These are phyloP conservation scores for Cutaneotrichosporon sp. DNA, from an alignment of 1,284 basidiomycete genomes.

Conservation along the genomic window DNA sequence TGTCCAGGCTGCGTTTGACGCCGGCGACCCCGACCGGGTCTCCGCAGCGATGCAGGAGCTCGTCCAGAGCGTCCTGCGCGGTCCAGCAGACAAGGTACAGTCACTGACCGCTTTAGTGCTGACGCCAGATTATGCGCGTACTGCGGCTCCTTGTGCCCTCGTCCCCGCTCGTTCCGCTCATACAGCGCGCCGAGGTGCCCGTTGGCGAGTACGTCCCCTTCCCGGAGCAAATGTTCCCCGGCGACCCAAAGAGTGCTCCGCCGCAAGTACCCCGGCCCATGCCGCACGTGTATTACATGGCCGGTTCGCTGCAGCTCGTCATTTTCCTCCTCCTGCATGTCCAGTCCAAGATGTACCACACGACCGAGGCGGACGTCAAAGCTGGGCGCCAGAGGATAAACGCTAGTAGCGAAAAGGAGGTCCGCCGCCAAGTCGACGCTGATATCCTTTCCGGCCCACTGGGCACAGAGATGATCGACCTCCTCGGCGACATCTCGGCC, in stretches of 20 bases:
- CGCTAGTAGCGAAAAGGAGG: constrained; percentile 61
- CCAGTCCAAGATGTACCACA: constrained; percentile 62
- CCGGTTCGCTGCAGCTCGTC: constrained; percentile 51
- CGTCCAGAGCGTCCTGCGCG: constrained; percentile 61
- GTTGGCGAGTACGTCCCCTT: constrained; percentile 52
- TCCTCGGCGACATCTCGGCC: constrained; percentile 33
- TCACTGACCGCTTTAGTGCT: background rate
- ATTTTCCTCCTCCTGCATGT: constrained; percentile 47
- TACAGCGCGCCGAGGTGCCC: constrained; percentile 64
- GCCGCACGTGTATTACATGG: constrained; percentile 47
- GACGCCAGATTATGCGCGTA: constrained; percentile 59
- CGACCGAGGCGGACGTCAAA: constrained; percentile 58
- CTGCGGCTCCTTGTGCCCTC: constrained; percentile 69
- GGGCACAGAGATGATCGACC: constrained; percentile 33
- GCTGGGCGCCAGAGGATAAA: constrained; percentile 68
- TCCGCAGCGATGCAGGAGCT: constrained; percentile 73
- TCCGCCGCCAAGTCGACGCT: constrained; percentile 56
- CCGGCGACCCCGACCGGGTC: constrained; percentile 67
- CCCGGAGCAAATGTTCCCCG: constrained; percentile 60
- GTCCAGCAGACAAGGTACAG: constrained; percentile 57
- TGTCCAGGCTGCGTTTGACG: constrained; percentile 55
- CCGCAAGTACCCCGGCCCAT: constrained; percentile 44
- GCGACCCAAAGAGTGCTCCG: constrained; percentile 30
- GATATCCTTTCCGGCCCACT: constrained; percentile 45
- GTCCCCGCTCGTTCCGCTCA: constrained; percentile 61